Evolutionary conservation across 257 asterid species (phyloP), one percentile per base, ranked within the genome.

Genomic region (Haberlea rhodopensis): DNA sequence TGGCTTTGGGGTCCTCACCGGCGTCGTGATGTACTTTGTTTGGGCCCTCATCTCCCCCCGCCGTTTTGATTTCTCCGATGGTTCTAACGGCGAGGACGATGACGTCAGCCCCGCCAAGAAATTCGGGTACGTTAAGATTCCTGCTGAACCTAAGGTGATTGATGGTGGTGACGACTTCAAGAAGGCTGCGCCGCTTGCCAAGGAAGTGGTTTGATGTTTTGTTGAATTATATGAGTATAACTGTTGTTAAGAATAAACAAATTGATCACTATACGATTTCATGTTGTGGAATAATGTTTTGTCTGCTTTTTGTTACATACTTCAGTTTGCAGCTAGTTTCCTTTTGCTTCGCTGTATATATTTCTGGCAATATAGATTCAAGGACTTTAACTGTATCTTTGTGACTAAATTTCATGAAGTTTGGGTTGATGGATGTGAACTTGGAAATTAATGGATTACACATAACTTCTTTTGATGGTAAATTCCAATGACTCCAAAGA

Each of bases 1-100:
- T 8, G 91, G 87, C 0, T 88, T 89, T 5, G 96, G 91, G n/a
- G 91, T 78, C 20, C 74, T 88, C 16, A 80, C 91, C 13, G 91
- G 81, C 5, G 85, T 82, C 0, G 69, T 78, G 11, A 76, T 88
- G 86, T 88, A 81, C 69, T 72, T 82, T 63, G 27, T 88, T 32
- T 84, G 94, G 96, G 84, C 84, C 7, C 75, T 88, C 43, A 71
- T 81, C 61, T 71, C 77, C 18, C 71, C 83, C 20, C 65, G 78
- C 68, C 68, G 83, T 16, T 74, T 78, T 63, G 91, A 80, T 23
- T 69, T 77, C n/a, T 94, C 81, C n/a, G 84, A 79, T 25, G 67
- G 16, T 26, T 60, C 67, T 19, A 71, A 74, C 3, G 85, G 74
- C 37, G 86, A 63, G 8, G 76, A 70, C 1, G 76, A 66, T 8